These are phyloP conservation scores for Quercus lobata DNA, from an alignment of 331 rosid genomes.

Conservation along the genomic window DNA sequence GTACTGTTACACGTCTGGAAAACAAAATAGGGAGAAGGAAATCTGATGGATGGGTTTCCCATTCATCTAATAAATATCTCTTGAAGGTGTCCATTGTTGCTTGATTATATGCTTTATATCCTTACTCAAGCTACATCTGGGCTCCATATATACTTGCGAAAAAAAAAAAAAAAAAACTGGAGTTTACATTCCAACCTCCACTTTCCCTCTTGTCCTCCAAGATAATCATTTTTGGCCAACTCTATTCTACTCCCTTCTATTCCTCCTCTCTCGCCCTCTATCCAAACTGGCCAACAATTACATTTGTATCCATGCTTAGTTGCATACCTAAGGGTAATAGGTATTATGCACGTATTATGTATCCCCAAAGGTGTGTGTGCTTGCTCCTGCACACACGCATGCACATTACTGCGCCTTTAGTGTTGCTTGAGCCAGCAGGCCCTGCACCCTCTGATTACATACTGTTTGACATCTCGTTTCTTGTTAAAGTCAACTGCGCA, in stretches of 20 bases:
- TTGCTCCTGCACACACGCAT: neutral
- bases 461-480: neutral
- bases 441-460: neutral
- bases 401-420: neutral
- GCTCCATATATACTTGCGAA: no score
- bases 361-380: neutral
- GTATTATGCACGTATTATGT: neutral
- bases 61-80: neutral
- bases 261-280: neutral
- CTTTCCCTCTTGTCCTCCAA: neutral
- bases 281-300: neutral
- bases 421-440: neutral
- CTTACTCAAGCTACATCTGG: neutral
- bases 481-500: neutral
- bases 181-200: neutral
- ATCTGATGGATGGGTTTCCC: neutral
- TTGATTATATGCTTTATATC: neutral
- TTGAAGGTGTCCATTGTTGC: neutral
- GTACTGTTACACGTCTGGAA: neutral
- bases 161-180: neutral
- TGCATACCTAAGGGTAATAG: neutral
- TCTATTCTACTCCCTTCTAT: no score
- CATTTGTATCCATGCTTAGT: neutral
- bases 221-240: neutral
- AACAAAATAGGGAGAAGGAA: neutral